These are phyloP conservation scores for Bacidia rubella DNA, from an alignment of 495 filamentous ascomycete species.

Conservation along the genomic window DNA sequence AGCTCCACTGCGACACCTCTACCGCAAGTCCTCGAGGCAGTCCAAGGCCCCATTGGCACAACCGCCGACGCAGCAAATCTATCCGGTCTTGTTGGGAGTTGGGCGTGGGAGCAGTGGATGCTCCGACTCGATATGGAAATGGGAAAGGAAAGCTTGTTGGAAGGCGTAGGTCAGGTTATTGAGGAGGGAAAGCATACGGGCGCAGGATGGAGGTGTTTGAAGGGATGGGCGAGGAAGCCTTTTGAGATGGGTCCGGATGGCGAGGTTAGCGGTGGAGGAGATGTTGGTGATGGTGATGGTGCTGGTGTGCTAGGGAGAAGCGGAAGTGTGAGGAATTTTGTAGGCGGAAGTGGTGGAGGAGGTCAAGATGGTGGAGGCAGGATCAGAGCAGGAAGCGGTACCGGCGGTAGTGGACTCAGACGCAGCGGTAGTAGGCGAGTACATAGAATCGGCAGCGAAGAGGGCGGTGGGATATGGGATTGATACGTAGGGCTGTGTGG, in stretches of 20 bases:
- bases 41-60: slow-evolving; percentile 59
- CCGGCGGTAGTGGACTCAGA: not conserved
- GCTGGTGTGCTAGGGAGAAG: no score
- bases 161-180: slow-evolving; percentile 64
- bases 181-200: slow-evolving; percentile 72
- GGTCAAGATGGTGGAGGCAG: not conserved
- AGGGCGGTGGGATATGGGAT: not conserved
- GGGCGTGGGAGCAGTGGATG: slow-evolving; percentile 96
- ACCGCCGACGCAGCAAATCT: slow-evolving; percentile 60
- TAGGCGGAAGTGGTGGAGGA: not conserved
- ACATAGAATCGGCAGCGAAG: not conserved
- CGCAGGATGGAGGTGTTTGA: slow-evolving; percentile 74
- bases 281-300: not conserved
- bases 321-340: no score
- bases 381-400: not conserved
- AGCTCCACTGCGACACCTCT: not conserved
- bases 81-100: slow-evolving; percentile 69
- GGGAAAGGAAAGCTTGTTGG: slow-evolving; percentile 55
- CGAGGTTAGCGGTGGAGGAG: not conserved
- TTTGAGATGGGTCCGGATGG: slow-evolving; percentile 1
- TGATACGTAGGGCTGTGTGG: no score
- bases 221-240: slow-evolving; percentile 88
- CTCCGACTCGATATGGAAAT: slow-evolving; percentile 74
- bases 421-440: not conserved
- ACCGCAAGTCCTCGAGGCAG: slow-evolving; percentile 30